phyloP scores from a whole-genome alignment of 1,284 basidiomycete genomes.

The Lignosus rhinocerotis region DNA sequence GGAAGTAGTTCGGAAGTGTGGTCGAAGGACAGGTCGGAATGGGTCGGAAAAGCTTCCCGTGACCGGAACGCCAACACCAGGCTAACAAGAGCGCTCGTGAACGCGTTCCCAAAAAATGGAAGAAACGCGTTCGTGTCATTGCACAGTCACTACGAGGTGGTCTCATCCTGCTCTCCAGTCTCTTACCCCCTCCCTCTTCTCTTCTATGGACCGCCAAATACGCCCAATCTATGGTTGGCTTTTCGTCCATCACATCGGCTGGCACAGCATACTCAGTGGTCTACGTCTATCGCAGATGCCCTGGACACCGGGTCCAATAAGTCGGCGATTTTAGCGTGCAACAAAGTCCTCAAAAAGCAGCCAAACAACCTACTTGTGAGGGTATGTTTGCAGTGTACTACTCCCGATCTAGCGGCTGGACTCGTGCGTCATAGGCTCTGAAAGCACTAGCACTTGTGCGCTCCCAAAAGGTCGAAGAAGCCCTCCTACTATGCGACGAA shows the following conservation, averaged over 20 bases:
- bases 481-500: slow-evolving; percentile 75
- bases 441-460: slow-evolving; percentile 84
- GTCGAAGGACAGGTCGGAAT: slow-evolving; percentile 17
- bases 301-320: slow-evolving; percentile 85
- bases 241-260: slow-evolving; percentile 1
- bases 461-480: slow-evolving; percentile 80
- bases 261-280: slow-evolving; percentile 5
- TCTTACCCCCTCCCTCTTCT: slow-evolving; percentile 25
- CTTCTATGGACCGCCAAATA: slow-evolving; percentile 73
- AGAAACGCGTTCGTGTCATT: slow-evolving; percentile 21
- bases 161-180: too few relatives aligned
- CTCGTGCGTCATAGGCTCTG: slow-evolving; percentile 54
- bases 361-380: slow-evolving; percentile 73
- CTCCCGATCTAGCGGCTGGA: slow-evolving; percentile 5
- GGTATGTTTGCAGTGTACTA: slow-evolving; percentile 39
- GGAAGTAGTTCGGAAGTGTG: too few relatives aligned
- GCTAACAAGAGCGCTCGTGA: slow-evolving; percentile 17
- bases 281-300: slow-evolving; percentile 54
- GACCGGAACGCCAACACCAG: slow-evolving; percentile 23
- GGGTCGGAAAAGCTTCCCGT: too few relatives aligned
- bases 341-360: slow-evolving; percentile 81
- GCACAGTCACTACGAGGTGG: slow-evolving; percentile 8
- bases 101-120: slow-evolving; percentile 22
- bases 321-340: slow-evolving; percentile 79
- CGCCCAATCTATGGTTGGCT: slow-evolving; percentile 74